These are phyloP conservation scores for Penicillium sp. DNA, from an alignment of 2,329 filamentous ascomycete genomes.

Conservation along the genomic window DNA sequence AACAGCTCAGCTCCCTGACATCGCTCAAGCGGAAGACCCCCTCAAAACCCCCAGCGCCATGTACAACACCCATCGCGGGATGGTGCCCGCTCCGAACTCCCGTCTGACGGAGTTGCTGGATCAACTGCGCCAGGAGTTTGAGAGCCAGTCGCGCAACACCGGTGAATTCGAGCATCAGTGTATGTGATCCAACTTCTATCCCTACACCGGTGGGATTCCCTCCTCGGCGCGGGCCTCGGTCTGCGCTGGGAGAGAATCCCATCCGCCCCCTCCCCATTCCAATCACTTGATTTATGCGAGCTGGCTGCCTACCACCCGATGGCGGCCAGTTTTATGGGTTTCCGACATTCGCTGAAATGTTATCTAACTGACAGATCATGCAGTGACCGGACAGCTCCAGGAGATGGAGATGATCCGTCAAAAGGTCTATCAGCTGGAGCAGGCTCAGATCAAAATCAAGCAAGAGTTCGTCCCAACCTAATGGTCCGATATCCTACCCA, in stretches of 20 bases:
- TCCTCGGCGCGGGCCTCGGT: not conserved
- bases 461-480: conserved; percentile 68
- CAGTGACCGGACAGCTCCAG: conserved; percentile 86
- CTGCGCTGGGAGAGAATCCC: not conserved
- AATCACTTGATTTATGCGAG: conserved; percentile 2
- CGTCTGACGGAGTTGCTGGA: conserved; percentile 92
- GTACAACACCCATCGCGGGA: conserved; percentile 85
- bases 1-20: not conserved
- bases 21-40: not conserved
- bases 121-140: conserved; percentile 86
- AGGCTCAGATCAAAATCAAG: conserved; percentile 84
- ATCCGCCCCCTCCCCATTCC: not conserved
- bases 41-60: conserved; percentile 50
- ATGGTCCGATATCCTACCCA: not conserved
- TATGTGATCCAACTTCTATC: conserved; percentile 56
- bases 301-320: not conserved
- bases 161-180: conserved; percentile 92
- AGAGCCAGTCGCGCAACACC: conserved; percentile 75
- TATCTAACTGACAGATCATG: conserved; percentile 31
- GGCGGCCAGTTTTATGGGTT: conserved; percentile 7
- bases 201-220: not conserved
- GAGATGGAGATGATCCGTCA: conserved; percentile 94
- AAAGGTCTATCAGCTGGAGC: conserved; percentile 92
- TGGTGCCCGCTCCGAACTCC: conserved; percentile 68
- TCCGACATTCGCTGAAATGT: conserved; percentile 23